These are phyloP conservation scores for Curvularia verruculosa DNA, from an alignment of 2,329 filamentous ascomycete species.

Conservation along the genomic window DNA sequence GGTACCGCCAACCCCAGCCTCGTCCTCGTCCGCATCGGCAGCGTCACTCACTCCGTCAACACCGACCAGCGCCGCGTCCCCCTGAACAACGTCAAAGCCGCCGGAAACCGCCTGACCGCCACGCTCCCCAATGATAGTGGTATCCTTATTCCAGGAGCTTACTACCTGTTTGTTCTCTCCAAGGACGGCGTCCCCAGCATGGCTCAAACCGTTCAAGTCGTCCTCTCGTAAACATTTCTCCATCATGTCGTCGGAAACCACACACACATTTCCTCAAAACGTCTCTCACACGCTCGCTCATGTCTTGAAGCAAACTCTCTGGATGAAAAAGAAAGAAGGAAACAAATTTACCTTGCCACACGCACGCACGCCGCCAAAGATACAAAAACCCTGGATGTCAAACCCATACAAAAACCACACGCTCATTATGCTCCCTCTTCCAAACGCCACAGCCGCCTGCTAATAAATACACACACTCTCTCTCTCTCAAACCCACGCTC, in stretches of 20 bases:
- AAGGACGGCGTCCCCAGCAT: slow-evolving; percentile 30
- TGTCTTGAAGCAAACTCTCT: background rate
- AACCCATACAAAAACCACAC: background rate
- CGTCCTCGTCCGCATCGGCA: slow-evolving; percentile 33
- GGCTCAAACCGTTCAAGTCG: slow-evolving; percentile 28
- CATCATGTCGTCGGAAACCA: too few species aligned
- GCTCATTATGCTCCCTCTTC: background rate
- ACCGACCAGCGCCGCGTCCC: slow-evolving; percentile 37
- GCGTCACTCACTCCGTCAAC: slow-evolving; percentile 39
- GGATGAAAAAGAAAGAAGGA: background rate
- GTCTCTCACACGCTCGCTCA: too few species aligned
- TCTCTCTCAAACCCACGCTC: too few species aligned
- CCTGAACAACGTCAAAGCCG: slow-evolving; percentile 16
- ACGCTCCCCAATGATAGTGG: slow-evolving; percentile 32
- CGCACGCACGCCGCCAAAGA: too few species aligned
- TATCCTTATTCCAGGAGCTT: slow-evolving; percentile 32
- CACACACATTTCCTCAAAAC: too few species aligned
- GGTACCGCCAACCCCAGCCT: slow-evolving; percentile 17
- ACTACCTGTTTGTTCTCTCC: slow-evolving; percentile 33
- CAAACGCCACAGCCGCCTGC: too few species aligned
- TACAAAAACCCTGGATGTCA: background rate
- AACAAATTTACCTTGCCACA: background rate
- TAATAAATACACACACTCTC: too few species aligned
- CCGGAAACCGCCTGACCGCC: slow-evolving; percentile 17
- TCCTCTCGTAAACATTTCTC: slow-evolving; percentile 11